Evolutionary conservation across 257 asterid genomes (phyloP), one percentile per base, ranked within the genome.

Genomic region (Marsdenia floribunda): DNA sequence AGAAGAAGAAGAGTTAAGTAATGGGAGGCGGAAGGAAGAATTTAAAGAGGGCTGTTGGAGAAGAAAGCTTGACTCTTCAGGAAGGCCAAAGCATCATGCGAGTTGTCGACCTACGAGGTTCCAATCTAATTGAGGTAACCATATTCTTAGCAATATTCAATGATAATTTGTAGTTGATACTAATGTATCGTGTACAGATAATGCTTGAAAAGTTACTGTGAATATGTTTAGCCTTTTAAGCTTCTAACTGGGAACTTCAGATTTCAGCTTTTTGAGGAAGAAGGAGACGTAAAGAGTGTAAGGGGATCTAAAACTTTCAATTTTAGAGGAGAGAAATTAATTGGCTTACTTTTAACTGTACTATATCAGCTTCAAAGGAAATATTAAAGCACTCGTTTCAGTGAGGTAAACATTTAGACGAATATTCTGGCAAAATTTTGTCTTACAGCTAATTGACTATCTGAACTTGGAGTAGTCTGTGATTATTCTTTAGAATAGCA

Each of bases 1-100:
- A 58, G 35, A 42, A 4, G 65, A 49, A 58, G 61, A 33, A 61
- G 53, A 79, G 75, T n/a, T n/a, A n/a, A n/a, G 66, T 71, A 29
- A 90, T 92, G 97, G 80, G 85, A 80, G 88, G 95, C 71, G 97
- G 97, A 69, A 86, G 98, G 85, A 93, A 93, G 88, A 90, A 91
- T 85, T 90, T 90, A 69, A 91, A 88, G 88, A 87, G 98, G 75
- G 93, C 91, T 7, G 83, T 73, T 0, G 86, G 81, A 79, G 93
- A 86, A 52, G 88, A 84, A 72, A 79, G 78, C 73, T 75, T 61
- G 13, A 78, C 84, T 61, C 90, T 90, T 74, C 84, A 85, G 77
- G 77, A 67, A 33, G 93, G 90, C 67, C 90, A 91, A 66, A 87
- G 81, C 78, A 79, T 93, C 63, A 89, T 93, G 96, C 98, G 90